Percentiles rank a stretch among this genome's conserved stretches.
Conservation (phyloP, 2,329 filamentous ascomycete genomes). For the Claviceps sp. region DNA sequence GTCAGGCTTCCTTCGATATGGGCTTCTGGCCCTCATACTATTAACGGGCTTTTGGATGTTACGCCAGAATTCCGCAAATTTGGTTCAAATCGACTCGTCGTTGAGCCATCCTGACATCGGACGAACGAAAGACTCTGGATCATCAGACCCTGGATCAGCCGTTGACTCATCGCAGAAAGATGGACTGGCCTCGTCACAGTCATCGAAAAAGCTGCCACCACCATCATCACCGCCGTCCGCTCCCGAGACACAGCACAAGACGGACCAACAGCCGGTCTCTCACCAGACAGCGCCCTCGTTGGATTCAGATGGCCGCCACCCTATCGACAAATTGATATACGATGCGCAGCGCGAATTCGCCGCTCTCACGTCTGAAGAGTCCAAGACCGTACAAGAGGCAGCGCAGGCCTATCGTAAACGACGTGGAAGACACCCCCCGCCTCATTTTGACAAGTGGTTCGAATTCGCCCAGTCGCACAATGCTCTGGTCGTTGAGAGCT, state of each 20-base stretch:
- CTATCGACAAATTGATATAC: slow-evolving; percentile 39
- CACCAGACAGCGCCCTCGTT: neutral
- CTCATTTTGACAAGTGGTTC: slow-evolving; percentile 49
- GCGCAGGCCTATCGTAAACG: slow-evolving; percentile 43
- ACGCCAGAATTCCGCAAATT: slow-evolving; percentile 8
- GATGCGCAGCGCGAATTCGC: slow-evolving; percentile 28
- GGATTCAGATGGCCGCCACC: slow-evolving; percentile 20
- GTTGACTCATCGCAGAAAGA: neutral
- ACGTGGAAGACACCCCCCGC: slow-evolving; percentile 48
- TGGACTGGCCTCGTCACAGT: neutral
- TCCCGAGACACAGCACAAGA: neutral
- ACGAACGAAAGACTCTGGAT: neutral
- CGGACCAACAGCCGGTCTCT: slow-evolving; percentile 1
- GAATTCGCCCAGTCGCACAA: slow-evolving; percentile 37
- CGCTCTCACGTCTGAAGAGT: slow-evolving; percentile 27
- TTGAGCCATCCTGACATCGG: neutral
- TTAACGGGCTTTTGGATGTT: slow-evolving; percentile 19
- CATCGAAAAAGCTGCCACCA: neutral
- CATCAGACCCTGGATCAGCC: neutral
- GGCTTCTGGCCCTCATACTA: slow-evolving; percentile 23
- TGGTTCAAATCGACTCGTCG: neutral
- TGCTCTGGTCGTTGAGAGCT: slow-evolving; percentile 46
- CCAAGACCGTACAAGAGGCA: slow-evolving; percentile 37
- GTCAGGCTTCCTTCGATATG: slow-evolving; percentile 29
- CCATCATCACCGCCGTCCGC: neutral